Base-by-base conservation (phyloP, 108 stramenopile genomes). In the Cafeteria roenbergensis region DNA sequence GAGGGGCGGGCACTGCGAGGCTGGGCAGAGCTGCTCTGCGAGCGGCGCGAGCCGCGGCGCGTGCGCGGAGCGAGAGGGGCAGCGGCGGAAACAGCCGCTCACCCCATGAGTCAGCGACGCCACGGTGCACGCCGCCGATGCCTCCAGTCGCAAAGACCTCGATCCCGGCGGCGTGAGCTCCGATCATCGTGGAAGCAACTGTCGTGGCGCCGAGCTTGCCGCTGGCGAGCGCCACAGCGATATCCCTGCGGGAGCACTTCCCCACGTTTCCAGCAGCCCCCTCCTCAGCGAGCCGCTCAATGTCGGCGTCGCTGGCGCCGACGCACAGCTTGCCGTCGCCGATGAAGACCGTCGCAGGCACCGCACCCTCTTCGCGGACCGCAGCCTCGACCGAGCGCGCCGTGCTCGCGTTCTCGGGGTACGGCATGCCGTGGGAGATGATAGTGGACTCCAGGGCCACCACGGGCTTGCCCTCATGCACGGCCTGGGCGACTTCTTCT, bases 361-460 rank as follows among this genome's bases (percentile, higher is more conserved):
- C 78, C 14, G 89, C 91, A 20, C 91, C 92, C 63, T 85, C 9
- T 14, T 57, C 63, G 26, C 70, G 35, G 9, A 73, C 59, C 17
- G 12, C 25, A 21, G 29, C 64, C 65, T 71, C 78, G 25, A 74
- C 56, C 30, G 60, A 54, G 33, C 68, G 64, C 2, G 91, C 92
- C 51, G 88, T 68, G 55, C 89, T 64, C n/a, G 92, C 67, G 62
- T 99, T 99, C 57, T 93, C 75, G 12, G 97, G 97, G 72, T 79
- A 96, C 6, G 97, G 97, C 91, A 99, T 92, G 1, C 56, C 97
- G 73, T 99, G 94, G 0, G 94, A 88, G 34, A 96, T 87, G 65
- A 99, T 96, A 57, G 97, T 99, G 26, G 86, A 88, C 68, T 99
- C 97, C 30, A 99, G 78, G 1, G 97, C 97, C 0, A 94, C 82